A percentile compares a stretch with the other conserved stretches of the same genome.
These are phyloP conservation scores for Solanum pinnatisectum DNA, from an alignment of 257 asterid genomes.

Conservation along the genomic window DNA sequence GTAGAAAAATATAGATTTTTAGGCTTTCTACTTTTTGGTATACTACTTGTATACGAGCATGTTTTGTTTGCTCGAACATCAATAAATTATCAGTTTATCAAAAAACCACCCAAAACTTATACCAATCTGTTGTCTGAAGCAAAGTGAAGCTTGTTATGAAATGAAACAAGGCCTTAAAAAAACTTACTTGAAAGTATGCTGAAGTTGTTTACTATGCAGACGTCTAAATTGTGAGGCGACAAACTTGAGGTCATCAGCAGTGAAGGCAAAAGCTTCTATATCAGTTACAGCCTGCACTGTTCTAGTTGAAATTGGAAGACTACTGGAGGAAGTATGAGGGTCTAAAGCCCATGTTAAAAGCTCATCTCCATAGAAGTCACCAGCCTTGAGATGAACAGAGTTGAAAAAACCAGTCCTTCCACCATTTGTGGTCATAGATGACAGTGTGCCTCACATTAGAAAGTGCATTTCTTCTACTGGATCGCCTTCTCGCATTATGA, in stretches of 20 bases:
- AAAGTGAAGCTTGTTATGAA: neutral
- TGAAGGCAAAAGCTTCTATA: neutral
- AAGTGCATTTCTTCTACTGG: constrained; percentile 5
- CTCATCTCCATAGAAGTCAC: constrained; percentile 5
- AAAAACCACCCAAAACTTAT: too few species aligned
- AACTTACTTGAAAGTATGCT: neutral
- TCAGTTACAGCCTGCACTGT: neutral
- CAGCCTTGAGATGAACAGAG: neutral
- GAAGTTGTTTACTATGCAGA: neutral
- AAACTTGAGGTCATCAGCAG: constrained; percentile 3
- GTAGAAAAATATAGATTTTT: neutral
- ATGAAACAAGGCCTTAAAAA: neutral
- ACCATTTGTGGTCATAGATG: neutral
- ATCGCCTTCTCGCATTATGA: neutral
- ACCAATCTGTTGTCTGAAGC: neutral
- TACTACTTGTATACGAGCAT: too few species aligned
- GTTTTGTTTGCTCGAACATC: too few species aligned
- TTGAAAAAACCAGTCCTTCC: neutral
- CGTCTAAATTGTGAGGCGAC: neutral
- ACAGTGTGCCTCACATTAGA: neutral
- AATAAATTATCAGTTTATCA: too few species aligned
- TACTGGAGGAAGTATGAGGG: neutral
- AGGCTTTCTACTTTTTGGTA: too few species aligned
- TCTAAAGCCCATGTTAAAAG: neutral
- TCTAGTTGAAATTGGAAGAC: neutral